These are phyloP conservation scores for Taiwanofungus camphoratus DNA, from an alignment of 1,284 basidiomycete genomes.

Conservation along the genomic window DNA sequence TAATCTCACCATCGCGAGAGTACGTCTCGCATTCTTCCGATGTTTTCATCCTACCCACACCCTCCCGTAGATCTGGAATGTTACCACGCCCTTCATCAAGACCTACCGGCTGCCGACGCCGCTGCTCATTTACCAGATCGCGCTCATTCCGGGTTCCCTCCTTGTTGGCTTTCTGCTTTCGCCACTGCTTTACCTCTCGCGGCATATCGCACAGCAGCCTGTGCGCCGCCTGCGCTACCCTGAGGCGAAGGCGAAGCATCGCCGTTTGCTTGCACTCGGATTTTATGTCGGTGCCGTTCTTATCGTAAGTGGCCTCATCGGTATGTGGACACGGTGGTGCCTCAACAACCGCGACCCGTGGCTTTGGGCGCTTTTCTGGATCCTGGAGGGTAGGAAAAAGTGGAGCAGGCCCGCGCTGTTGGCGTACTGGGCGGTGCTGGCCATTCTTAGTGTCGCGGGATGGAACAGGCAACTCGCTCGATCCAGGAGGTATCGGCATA, in stretches of 20 bases:
- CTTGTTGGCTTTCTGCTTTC: slow-evolving; percentile 92
- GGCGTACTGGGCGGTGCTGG: slow-evolving; percentile 81
- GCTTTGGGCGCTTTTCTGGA: slow-evolving; percentile 77
- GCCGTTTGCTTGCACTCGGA: slow-evolving; percentile 78
- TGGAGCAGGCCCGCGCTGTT: slow-evolving; percentile 85
- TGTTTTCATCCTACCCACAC: not conserved
- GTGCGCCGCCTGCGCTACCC: slow-evolving; percentile 86
- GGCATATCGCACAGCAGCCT: slow-evolving; percentile 89
- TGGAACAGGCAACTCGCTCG: slow-evolving; percentile 88
- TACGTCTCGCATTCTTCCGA: slow-evolving; percentile 31
- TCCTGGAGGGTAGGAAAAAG: slow-evolving; percentile 67
- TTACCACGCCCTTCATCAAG: slow-evolving; percentile 83
- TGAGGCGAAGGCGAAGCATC: slow-evolving; percentile 80
- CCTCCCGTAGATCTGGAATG: slow-evolving; percentile 62
- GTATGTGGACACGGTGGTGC: slow-evolving; percentile 89
- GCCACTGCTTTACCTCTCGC: slow-evolving; percentile 87
- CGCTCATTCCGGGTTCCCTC: slow-evolving; percentile 89
- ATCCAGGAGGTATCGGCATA: slow-evolving; percentile 58
- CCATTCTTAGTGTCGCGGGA: slow-evolving; percentile 80
- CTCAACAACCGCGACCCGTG: slow-evolving; percentile 84
- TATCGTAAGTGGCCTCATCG: slow-evolving; percentile 83
- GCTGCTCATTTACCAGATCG: slow-evolving; percentile 87
- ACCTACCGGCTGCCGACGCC: slow-evolving; percentile 93
- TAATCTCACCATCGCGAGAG: slow-evolving; percentile 76
- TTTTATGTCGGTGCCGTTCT: slow-evolving; percentile 80